A percentile compares a stretch with the other conserved stretches of the same genome.
Conservation (phyloP, 2,329 filamentous ascomycete genomes). For the Nothomitra cinnamomea region DNA sequence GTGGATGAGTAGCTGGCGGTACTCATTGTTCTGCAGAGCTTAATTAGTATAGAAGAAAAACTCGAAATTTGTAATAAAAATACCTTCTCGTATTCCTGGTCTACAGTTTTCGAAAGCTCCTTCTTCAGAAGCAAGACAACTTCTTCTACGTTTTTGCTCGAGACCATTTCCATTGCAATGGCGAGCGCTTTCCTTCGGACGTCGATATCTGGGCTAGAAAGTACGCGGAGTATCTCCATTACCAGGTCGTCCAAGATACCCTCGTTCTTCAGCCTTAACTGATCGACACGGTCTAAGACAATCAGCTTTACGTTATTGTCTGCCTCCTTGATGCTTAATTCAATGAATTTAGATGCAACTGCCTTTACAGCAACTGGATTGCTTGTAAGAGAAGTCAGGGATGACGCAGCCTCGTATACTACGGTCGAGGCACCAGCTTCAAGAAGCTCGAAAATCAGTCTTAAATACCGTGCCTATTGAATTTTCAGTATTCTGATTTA, state of each 20-base stretch:
- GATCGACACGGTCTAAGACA: conserved; percentile 83
- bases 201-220: conserved; percentile 91
- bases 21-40: conserved; percentile 54
- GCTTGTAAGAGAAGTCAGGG: conserved; percentile 78
- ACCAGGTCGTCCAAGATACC: conserved; percentile 83
- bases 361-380: conserved; percentile 98
- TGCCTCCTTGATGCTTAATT: conserved; percentile 90
- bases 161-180: conserved; percentile 93
- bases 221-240: conserved; percentile 91
- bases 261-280: conserved; percentile 72
- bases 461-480: conserved; percentile 68
- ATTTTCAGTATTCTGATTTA: conserved; percentile 7
- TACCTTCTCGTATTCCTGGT: conserved; percentile 93
- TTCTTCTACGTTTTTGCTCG: conserved; percentile 96
- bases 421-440: conserved; percentile 89
- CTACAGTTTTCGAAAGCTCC: conserved; percentile 90
- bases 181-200: conserved; percentile 81
- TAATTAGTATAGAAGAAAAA: not conserved
- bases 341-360: conserved; percentile 88
- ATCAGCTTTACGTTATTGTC: conserved; percentile 99
- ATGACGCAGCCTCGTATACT: conserved; percentile 92
- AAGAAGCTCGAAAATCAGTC: conserved; percentile 89
- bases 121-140: conserved; percentile 94
- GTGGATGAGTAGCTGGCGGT: conserved; percentile 86
- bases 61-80: conserved; percentile 2